A percentile compares a stretch with the other conserved stretches of the same genome.
Conservation (phyloP, 306 rosid species). For the Gynostemma pentaphyllum region DNA sequence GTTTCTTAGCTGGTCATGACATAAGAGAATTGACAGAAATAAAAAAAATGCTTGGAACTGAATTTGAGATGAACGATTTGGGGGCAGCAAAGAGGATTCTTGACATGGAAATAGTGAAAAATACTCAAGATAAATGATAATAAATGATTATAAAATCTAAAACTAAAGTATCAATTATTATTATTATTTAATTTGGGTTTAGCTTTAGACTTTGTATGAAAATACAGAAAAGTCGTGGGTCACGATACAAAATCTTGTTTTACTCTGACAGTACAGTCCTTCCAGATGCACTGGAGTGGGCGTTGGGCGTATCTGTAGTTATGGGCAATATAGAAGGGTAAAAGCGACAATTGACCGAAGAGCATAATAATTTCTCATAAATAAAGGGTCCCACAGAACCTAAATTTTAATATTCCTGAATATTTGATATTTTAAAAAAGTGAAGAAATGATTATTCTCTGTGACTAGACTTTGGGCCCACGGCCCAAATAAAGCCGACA, state of each 20-base stretch:
- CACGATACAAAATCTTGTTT: background rate
- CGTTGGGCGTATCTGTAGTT: background rate
- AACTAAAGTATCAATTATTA: too few species aligned
- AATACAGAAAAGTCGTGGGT: background rate
- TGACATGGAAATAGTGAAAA: too few species aligned
- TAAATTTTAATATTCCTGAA: conserved; percentile 4
- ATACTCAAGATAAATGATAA: too few species aligned
- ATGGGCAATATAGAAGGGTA: background rate
- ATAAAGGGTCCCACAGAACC: background rate
- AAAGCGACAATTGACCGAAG: background rate
- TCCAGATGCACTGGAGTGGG: background rate
- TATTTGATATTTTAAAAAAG: conserved; percentile 4
- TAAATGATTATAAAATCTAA: too few species aligned
- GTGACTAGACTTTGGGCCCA: conserved; percentile 57
- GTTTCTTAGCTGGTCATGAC: too few species aligned
- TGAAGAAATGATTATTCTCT: conserved; percentile 20
- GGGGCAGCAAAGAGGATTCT: too few species aligned
- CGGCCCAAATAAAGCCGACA: conserved; percentile 24
- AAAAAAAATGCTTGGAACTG: too few species aligned
- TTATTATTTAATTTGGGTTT: too few species aligned
- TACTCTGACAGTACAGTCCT: background rate
- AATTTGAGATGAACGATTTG: too few species aligned
- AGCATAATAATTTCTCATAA: conserved; percentile 4
- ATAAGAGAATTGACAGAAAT: too few species aligned
- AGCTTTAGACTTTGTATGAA: too few species aligned